A percentile compares a stretch with the other conserved stretches of the same genome.
phyloP scores from a whole-genome alignment of 768 basidiomycete genomes.

The Cystofilobasidium capitatum region DNA sequence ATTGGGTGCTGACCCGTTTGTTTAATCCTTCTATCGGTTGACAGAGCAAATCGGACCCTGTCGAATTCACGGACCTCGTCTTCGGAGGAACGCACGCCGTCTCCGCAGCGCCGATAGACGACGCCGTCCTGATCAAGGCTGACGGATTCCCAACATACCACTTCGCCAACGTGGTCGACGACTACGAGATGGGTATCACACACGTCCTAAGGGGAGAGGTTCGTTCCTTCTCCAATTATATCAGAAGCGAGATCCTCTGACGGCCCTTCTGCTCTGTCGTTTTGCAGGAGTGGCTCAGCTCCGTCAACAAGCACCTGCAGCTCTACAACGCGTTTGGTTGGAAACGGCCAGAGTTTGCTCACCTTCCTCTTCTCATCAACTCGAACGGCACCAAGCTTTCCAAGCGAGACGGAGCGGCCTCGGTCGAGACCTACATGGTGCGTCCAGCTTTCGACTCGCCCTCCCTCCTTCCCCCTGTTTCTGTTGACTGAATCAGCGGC shows the following conservation, averaged over 20 bases:
- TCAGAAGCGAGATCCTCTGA: not conserved
- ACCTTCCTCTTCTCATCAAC: slow-evolving; percentile 82
- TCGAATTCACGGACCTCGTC: slow-evolving; percentile 17
- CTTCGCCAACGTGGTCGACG: slow-evolving; percentile 88
- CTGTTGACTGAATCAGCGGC: not conserved
- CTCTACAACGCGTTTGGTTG: slow-evolving; percentile 71
- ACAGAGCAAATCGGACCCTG: slow-evolving; percentile 5
- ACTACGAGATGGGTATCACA: slow-evolving; percentile 89
- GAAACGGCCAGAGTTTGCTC: slow-evolving; percentile 69
- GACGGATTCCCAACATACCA: slow-evolving; percentile 95
- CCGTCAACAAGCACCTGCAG: slow-evolving; percentile 80
- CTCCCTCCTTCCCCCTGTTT: not conserved
- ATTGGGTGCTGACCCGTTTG: not conserved
- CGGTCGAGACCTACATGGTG: slow-evolving; percentile 78
- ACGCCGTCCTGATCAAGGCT: slow-evolving; percentile 83
- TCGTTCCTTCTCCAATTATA: slow-evolving; percentile 24
- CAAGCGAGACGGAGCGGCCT: slow-evolving; percentile 82
- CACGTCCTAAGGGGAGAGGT: slow-evolving; percentile 94
- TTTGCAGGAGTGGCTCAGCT: slow-evolving; percentile 85
- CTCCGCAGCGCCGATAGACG: slow-evolving; percentile 47
- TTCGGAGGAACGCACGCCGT: slow-evolving; percentile 14
- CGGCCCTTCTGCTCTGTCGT: not conserved
- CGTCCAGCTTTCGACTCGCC: slow-evolving; percentile 28
- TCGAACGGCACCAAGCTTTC: slow-evolving; percentile 88
- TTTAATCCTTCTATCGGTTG: not conserved